phyloP scores from a whole-genome alignment of 2,329 filamentous ascomycete genomes.

The Aspergillus spinulosporus region DNA sequence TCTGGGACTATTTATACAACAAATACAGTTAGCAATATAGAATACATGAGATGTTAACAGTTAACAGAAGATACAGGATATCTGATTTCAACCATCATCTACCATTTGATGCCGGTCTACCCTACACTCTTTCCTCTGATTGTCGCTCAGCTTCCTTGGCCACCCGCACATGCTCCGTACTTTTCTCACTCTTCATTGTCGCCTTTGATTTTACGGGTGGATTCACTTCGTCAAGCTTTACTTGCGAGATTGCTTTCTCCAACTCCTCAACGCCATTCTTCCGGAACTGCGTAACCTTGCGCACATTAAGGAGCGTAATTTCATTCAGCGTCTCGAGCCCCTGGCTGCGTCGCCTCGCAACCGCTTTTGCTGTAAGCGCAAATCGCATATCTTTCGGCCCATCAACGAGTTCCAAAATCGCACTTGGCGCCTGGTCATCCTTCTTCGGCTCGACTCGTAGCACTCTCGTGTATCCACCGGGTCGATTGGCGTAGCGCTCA shows the following conservation, averaged over 20 bases:
- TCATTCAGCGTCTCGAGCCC: constrained; percentile 63
- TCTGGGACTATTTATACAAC: not conserved
- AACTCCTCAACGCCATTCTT: constrained; percentile 66
- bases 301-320: constrained; percentile 74
- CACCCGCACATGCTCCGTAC: constrained; percentile 6
- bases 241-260: constrained; percentile 57
- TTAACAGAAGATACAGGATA: not conserved
- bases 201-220: constrained; percentile 27
- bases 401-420: constrained; percentile 93
- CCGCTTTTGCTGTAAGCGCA: constrained; percentile 83
- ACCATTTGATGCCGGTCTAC: not conserved
- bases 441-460: constrained; percentile 87
- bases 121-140: constrained; percentile 1
- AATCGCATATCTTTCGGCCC: constrained; percentile 92
- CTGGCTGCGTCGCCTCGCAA: constrained; percentile 61
- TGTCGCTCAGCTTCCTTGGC: constrained; percentile 12
- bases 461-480: constrained; percentile 93
- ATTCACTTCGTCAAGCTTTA: constrained; percentile 54
- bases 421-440: constrained; percentile 81
- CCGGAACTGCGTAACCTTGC: constrained; percentile 79
- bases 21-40: not conserved
- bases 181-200: constrained; percentile 17
- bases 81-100: not conserved
- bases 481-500: constrained; percentile 73
- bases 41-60: constrained; percentile 7